Conservation (phyloP, 306 rosid genomes). For the Alnus glutinosa region DNA sequence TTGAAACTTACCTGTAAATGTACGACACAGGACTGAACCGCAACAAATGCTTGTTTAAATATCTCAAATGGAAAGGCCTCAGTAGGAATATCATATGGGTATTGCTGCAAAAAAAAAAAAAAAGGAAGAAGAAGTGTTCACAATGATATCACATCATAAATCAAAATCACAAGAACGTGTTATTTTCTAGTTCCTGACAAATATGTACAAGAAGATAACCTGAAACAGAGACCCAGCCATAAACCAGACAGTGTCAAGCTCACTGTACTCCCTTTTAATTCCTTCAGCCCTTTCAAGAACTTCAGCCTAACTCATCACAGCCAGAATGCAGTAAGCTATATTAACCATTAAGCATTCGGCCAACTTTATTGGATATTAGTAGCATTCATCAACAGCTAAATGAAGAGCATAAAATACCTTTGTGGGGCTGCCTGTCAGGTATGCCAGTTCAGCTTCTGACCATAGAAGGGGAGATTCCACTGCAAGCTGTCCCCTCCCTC, state of each 20-base stretch:
- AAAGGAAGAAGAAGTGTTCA: conserved; percentile 15
- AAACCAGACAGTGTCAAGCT: conserved; percentile 98
- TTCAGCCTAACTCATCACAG: conserved; percentile 64
- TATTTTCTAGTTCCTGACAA: conserved; percentile 12
- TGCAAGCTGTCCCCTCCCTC: conserved; percentile 93
- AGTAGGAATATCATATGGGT: conserved; percentile 93
- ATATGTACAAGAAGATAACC: conserved; percentile 40
- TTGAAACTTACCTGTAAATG: conserved; percentile 77
- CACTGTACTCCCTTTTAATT: conserved; percentile 89
- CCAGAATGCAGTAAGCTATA: conserved; percentile 25
- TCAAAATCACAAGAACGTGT: neutral
- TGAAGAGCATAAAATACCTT: conserved; percentile 51
- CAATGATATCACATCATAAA: conserved; percentile 10
- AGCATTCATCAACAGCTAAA: conserved; percentile 12
- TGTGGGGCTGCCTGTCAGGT: conserved; percentile 87
- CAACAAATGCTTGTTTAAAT: conserved; percentile 98
- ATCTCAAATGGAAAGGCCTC: conserved; percentile 97
- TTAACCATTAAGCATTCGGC: conserved; percentile 25
- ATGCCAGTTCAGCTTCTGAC: conserved; percentile 81
- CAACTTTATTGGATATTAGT: conserved; percentile 17
- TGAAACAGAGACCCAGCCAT: conserved; percentile 99
- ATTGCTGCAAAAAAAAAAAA: conserved; percentile 68
- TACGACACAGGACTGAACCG: conserved; percentile 96
- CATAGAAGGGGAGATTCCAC: conserved; percentile 94
- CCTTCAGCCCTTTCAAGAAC: conserved; percentile 81